phyloP scores from a whole-genome alignment of 371 early-diverging fungal species.

The Mortierella sp. region DNA sequence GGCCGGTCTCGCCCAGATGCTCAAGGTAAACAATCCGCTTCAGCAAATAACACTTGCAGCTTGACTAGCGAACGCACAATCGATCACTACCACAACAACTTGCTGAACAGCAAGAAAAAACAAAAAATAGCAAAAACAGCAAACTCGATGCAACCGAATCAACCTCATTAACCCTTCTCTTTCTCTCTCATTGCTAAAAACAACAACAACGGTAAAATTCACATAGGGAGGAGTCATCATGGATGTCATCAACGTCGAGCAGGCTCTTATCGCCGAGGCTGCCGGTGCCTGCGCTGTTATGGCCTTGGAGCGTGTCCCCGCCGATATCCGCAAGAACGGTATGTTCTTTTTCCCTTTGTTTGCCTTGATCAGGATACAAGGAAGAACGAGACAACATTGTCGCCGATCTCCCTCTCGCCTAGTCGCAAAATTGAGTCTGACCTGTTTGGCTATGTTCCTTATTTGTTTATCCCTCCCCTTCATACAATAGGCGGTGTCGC shows the following conservation, averaged over 20 bases:
- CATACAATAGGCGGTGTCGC: slow-evolving; percentile 87
- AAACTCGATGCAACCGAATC: background rate
- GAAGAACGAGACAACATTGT: background rate
- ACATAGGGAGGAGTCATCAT: slow-evolving; percentile 96
- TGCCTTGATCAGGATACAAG: background rate
- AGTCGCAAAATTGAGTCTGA: background rate
- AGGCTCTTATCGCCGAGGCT: slow-evolving; percentile 97
- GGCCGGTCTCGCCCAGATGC: slow-evolving; percentile 97
- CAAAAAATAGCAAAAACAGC: background rate
- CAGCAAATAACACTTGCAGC: background rate
- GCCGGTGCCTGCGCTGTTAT: slow-evolving; percentile 99
- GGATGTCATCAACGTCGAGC: slow-evolving; percentile 98
- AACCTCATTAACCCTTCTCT: background rate
- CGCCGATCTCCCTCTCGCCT: background rate
- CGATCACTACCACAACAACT: background rate
- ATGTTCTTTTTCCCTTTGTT: slow-evolving; percentile 28
- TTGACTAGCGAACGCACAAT: too few relatives aligned
- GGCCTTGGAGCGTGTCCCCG: slow-evolving; percentile 98
- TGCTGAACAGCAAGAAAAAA: background rate
- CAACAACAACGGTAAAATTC: background rate
- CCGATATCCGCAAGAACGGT: slow-evolving; percentile 98
- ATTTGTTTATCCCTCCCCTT: background rate
- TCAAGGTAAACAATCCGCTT: slow-evolving; percentile 90
- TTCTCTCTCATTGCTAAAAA: background rate
- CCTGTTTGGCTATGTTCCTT: background rate